Evolutionary conservation across 306 rosid genomes (phyloP).

Genomic region (Acacia melanoxylon): DNA sequence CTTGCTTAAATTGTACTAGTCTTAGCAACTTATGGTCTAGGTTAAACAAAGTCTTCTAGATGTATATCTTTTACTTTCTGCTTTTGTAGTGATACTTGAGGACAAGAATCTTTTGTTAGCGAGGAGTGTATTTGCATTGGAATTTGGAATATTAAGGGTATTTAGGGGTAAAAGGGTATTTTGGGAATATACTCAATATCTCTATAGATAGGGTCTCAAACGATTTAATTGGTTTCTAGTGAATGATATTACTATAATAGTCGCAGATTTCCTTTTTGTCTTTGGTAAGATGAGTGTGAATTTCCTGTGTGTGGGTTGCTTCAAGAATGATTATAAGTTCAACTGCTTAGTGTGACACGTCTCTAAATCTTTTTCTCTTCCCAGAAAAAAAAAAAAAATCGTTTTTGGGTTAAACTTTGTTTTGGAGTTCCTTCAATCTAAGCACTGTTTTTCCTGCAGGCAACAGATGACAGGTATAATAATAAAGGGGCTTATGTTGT

Average conservation of each 20-base stretch:
- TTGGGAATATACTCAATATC: not conserved
- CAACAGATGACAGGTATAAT: conserved; percentile 63
- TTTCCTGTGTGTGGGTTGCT: not conserved
- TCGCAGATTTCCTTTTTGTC: not conserved
- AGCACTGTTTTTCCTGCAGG: conserved; percentile 47
- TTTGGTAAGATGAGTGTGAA: conserved; percentile 6
- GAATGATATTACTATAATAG: not conserved
- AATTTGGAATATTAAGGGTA: not conserved
- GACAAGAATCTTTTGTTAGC: not conserved
- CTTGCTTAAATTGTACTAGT: not conserved
- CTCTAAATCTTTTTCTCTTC: not conserved
- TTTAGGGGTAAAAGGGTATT: not conserved
- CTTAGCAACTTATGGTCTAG: not conserved
- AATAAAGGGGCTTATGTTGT: conserved; percentile 84
- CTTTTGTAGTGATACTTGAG: not conserved
- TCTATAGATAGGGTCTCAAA: not conserved
- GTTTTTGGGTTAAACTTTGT: not conserved
- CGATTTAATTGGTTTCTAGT: not conserved
- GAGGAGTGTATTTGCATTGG: not conserved
- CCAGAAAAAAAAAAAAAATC: too few relatives aligned
- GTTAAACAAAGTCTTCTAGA: not conserved
- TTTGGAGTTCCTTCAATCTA: not conserved
- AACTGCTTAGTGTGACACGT: not conserved
- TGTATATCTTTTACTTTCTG: not conserved
- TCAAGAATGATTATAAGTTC: not conserved